Conservation (phyloP, 306 rosid species). For the Lathyrus oleraceus region DNA sequence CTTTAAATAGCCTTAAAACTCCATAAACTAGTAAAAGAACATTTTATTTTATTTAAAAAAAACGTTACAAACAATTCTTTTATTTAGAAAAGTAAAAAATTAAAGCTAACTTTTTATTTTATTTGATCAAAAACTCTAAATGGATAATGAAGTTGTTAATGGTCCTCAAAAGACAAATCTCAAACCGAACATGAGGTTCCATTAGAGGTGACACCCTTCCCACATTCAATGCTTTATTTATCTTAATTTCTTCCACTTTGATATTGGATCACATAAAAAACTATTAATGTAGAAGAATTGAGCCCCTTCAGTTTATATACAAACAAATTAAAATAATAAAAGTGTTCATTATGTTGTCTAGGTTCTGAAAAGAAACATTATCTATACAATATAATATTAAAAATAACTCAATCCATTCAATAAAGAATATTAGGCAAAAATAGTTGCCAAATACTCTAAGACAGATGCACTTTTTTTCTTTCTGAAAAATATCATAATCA, state of each 20-base stretch:
- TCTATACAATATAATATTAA: conserved; percentile 16
- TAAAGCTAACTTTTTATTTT: too few relatives aligned
- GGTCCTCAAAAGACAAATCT: too few relatives aligned
- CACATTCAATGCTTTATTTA: conserved; percentile 19
- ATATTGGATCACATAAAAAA: conserved; percentile 1
- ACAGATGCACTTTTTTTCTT: not conserved
- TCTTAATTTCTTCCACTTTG: conserved; percentile 6
- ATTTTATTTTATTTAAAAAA: too few relatives aligned
- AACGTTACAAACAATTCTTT: too few relatives aligned
- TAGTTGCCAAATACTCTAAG: not conserved
- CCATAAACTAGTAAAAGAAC: too few relatives aligned
- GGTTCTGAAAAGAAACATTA: conserved; percentile 29
- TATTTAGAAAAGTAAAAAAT: too few relatives aligned
- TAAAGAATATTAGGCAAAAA: conserved; percentile 15
- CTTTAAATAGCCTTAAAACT: too few relatives aligned
- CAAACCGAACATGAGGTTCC: conserved; percentile 39
- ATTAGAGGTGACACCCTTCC: conserved; percentile 47
- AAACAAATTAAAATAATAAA: too few relatives aligned
- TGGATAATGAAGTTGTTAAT: too few relatives aligned
- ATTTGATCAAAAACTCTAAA: too few relatives aligned
- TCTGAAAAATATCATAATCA: not conserved
- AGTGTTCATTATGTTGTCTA: conserved; percentile 37
- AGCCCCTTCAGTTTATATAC: too few relatives aligned
- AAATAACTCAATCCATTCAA: not conserved
- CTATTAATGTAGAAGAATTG: conserved; percentile 14